Evolutionary conservation across 2,329 filamentous ascomycete species (phyloP).

Genomic region (Setomelanomma holmii): DNA sequence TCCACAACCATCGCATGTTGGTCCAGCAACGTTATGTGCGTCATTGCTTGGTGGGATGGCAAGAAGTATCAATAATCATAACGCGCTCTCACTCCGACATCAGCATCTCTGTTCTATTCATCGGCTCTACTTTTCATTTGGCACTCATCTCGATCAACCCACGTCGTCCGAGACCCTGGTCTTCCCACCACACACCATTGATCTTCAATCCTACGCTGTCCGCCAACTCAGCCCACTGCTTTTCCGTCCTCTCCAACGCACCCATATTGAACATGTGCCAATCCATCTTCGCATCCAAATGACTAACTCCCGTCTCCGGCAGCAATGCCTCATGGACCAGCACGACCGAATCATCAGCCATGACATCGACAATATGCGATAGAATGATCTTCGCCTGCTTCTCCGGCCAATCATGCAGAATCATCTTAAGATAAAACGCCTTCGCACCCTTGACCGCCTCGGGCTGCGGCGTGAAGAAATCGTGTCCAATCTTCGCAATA

Average conservation of each 20-base stretch:
- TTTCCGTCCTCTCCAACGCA: conserved; percentile 50
- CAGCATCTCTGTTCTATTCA: no score
- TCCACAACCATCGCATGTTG: no score
- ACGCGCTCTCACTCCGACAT: no score
- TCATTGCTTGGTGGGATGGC: no score
- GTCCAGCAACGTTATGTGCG: no score
- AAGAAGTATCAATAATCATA: no score
- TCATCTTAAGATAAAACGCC: conserved; percentile 37
- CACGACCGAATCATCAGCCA: conserved; percentile 50
- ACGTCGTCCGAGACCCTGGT: conserved; percentile 1
- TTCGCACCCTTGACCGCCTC: conserved; percentile 22
- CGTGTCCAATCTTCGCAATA: conserved; percentile 14
- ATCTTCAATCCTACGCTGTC: conserved; percentile 46
- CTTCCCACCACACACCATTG: conserved; percentile 39
- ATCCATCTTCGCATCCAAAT: conserved; percentile 46
- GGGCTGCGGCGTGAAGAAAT: conserved; percentile 27
- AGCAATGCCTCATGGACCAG: conserved; percentile 55
- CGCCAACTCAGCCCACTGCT: conserved; percentile 47
- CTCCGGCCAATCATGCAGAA: conserved; percentile 54
- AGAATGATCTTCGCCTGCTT: conserved; percentile 42
- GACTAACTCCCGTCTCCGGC: conserved; percentile 43
- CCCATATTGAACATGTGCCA: conserved; percentile 53
- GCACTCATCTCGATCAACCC: background rate
- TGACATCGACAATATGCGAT: conserved; percentile 34
- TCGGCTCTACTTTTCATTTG: no score